Base-by-base conservation (phyloP, 2,329 filamentous ascomycete genomes). In the Plenodomus lindquistii region DNA sequence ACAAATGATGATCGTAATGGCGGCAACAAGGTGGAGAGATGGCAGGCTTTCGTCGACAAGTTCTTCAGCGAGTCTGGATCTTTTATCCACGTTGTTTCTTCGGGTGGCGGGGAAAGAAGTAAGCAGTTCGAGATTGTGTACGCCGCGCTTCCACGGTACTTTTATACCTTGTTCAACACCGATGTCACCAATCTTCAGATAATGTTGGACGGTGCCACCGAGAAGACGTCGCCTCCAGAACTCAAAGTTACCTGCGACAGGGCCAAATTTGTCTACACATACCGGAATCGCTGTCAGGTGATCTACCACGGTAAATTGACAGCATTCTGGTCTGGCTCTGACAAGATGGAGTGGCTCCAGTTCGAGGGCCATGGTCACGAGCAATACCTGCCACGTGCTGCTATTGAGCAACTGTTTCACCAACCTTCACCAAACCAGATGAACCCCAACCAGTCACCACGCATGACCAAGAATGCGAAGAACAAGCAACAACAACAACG, bases 71-170 rank as follows among this genome's bases (percentile, higher is more conserved):
- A 82, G 0, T 82, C 81, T 21, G 91, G 90, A 8, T 84, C 91
- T 8, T 86, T 96, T 65, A 84, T 91, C 36, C 85, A 93, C 61
- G 82, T 85, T 3, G 77, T 95, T 15, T 80, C 72, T 57, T 73
- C 75, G 20, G 62, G 69, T 4, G 78, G 82, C 17, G 75, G 75
- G 48, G 83, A 85, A 37, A 79, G 77, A 16, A 82, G 87, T 46
- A 97, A 95, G 75, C 85, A 88, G 63, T 97, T 92, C 63, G 92
- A 97, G 69, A 91, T 97, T 40, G 83, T 87, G 2, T 89, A 84
- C 49, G 84, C 91, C 3, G 89, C 89, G 1, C 79, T 99, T 38
- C 85, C 93, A 27, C 85, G 93, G 63, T 97, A 94, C 72, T 97
- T 96, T 69, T 85, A 88, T 62, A 92, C 90, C 0, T 88, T 96